Evolutionary conservation across 2,329 filamentous ascomycete species (phyloP).

Genomic region (Purpureocillium lavendulum): DNA sequence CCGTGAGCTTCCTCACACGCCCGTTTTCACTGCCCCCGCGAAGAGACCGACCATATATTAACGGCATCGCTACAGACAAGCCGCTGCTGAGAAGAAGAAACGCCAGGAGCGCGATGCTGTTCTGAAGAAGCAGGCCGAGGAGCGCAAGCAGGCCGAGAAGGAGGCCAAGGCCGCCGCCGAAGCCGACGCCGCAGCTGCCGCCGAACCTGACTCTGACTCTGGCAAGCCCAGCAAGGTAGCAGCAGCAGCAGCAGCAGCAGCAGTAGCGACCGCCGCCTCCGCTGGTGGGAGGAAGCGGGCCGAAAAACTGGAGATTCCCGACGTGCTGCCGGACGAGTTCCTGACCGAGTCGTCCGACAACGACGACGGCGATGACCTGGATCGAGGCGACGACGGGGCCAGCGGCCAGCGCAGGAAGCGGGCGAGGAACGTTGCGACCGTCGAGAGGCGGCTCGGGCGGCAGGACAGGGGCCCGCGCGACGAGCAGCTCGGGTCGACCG

Average conservation of each 20-base stretch:
- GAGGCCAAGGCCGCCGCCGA: slow-evolving; percentile 14
- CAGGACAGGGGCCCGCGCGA: slow-evolving; percentile 34
- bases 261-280: no score
- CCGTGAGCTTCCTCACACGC: no score
- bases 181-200: slow-evolving; percentile 10
- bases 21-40: no score
- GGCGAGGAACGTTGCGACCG: slow-evolving; percentile 29
- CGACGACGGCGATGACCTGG: slow-evolving; percentile 21
- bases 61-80: slow-evolving; percentile 29
- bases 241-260: no score
- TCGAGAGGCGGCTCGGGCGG: slow-evolving; percentile 27
- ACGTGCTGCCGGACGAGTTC: slow-evolving; percentile 43
- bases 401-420: slow-evolving; percentile 27
- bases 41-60: no score
- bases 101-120: slow-evolving; percentile 45
- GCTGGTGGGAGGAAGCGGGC: slow-evolving; percentile 14
- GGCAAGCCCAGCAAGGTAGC: background rate
- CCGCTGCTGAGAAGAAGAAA: slow-evolving; percentile 43
- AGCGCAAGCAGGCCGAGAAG: slow-evolving; percentile 31
- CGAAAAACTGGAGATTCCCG: slow-evolving; percentile 30
- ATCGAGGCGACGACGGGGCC: slow-evolving; percentile 16
- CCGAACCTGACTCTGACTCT: slow-evolving; percentile 8
- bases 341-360: slow-evolving; percentile 44
- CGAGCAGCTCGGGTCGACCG: slow-evolving; percentile 41
- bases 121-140: slow-evolving; percentile 46